Percentiles rank a stretch among this genome's conserved stretches.
phyloP scores from a whole-genome alignment of 208 protist species.

The Leishmania turanica region DNA sequence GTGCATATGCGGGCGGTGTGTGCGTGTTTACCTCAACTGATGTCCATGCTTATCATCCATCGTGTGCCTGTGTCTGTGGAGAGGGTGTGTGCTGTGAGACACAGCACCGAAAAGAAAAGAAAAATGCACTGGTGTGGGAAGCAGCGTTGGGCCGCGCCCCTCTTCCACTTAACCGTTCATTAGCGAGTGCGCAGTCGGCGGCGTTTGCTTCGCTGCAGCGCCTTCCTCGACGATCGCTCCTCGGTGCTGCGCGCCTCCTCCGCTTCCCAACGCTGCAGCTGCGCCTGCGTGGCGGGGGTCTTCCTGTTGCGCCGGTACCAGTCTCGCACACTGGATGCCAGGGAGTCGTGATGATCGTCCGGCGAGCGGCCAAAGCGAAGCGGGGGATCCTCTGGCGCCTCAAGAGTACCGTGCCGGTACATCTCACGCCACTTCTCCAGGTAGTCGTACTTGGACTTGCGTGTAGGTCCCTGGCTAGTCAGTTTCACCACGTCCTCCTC shows the following conservation, averaged over 20 bases:
- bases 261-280: slow-evolving; percentile 44
- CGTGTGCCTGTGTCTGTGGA: not conserved
- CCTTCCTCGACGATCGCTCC: slow-evolving; percentile 33
- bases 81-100: not conserved
- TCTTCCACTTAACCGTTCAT: not conserved
- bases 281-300: slow-evolving; percentile 45
- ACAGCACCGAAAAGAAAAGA: not conserved
- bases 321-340: slow-evolving; percentile 70
- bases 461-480: slow-evolving; percentile 58
- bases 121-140: not conserved
- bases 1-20: not conserved
- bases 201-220: slow-evolving; percentile 47
- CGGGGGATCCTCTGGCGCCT: slow-evolving; percentile 69
- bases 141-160: not conserved
- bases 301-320: slow-evolving; percentile 76
- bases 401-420: slow-evolving; percentile 90
- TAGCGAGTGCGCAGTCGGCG: slow-evolving; percentile 1
- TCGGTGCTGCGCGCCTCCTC: slow-evolving; percentile 48
- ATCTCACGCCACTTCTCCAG: slow-evolving; percentile 91
- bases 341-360: slow-evolving; percentile 76
- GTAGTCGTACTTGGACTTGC: slow-evolving; percentile 90
- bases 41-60: not conserved
- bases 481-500: slow-evolving; percentile 57
- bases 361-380: slow-evolving; percentile 74
- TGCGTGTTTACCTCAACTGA: not conserved